Evolutionary conservation across 345 rosid species (phyloP), one percentile per base, ranked within the genome.

Genomic region (Dovyalis caffra): DNA sequence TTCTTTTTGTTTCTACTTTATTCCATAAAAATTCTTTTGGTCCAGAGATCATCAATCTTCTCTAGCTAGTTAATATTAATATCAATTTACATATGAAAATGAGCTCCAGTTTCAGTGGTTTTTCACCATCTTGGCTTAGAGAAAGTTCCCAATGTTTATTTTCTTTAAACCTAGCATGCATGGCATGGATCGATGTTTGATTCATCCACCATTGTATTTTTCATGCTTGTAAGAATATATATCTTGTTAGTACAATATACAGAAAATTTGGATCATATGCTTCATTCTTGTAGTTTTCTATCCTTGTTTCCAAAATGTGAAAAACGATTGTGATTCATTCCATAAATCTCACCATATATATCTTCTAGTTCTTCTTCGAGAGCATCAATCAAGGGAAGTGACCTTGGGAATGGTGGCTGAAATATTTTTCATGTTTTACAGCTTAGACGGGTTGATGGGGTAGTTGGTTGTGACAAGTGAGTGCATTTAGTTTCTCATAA

Each of bases 401-500:
- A 29, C 37, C 66, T n/a, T 4, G 35, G 57, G 15, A 38, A 40
- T 6, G n/a, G 11, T 12, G 31, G 35, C 45, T 70, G 29, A 51
- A 51, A 51, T 51, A 0, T 33, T 34, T 57, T 56, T 37, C 25
- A 53, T 63, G 5, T 53, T 34, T 56, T 23, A 70, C 15, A 70
- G 33, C 12, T 57, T 8, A 34, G 74, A n/a, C 26, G 1, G 60
- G 28, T n/a, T 53, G 16, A 40, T 21, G 75, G 68, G 51, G 75
- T 60, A 18, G 67, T 38, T 63, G 68, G 68, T 6, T 62, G 68
- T 72, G 62, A 61, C 34, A 3, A 0, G 1, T 8, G 28, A 53
- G 60, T n/a, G 21, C 43, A 72, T 72, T 72, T 72, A 72, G 21
- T 43, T 60, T 29, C 6, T 12, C 68, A 40, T 72, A 60, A 38